Conservation (phyloP, 371 early-diverging fungal genomes). For the Rhizomucor pusillus region DNA sequence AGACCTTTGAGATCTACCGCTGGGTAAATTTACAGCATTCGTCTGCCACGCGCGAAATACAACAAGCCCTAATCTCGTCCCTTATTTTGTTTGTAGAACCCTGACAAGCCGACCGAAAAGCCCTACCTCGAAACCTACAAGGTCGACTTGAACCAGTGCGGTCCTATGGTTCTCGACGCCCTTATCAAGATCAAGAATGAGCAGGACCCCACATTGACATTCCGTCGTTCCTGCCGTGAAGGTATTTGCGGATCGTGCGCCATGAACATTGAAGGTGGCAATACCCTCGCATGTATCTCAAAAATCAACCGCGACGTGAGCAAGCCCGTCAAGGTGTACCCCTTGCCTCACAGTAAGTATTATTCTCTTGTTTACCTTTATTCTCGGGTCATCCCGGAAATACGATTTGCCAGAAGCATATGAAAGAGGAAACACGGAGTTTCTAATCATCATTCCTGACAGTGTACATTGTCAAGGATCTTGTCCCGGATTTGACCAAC, state of each 20-base stretch:
- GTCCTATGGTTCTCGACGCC: constrained; percentile 95
- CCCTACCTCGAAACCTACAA: constrained; percentile 86
- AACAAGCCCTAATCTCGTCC: not conserved
- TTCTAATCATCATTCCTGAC: not conserved
- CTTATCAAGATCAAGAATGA: constrained; percentile 96
- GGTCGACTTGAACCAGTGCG: constrained; percentile 87
- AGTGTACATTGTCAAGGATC: constrained; percentile 85
- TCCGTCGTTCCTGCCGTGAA: constrained; percentile 78
- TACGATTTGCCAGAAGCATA: constrained; percentile 9
- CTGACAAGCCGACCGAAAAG: constrained; percentile 86
- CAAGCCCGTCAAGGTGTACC: constrained; percentile 85
- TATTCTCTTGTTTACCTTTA: not conserved
- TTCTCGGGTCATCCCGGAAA: constrained; percentile 10
- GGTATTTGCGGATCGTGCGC: constrained; percentile 96
- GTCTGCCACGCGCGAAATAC: not conserved
- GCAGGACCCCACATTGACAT: constrained; percentile 88
- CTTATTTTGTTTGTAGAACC: constrained; percentile 56
- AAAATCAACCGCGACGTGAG: constrained; percentile 74
- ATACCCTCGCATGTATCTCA: constrained; percentile 92
- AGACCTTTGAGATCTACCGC: constrained; percentile 83
- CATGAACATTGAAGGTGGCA: constrained; percentile 95
- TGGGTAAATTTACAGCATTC: constrained; percentile 57
- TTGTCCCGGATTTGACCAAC: constrained; percentile 90
- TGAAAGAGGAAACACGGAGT: constrained; percentile 1
- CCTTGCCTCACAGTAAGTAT: constrained; percentile 89